These are phyloP conservation scores for Podosphaera xanthii DNA, from an alignment of 2,329 filamentous ascomycete species.

Conservation along the genomic window DNA sequence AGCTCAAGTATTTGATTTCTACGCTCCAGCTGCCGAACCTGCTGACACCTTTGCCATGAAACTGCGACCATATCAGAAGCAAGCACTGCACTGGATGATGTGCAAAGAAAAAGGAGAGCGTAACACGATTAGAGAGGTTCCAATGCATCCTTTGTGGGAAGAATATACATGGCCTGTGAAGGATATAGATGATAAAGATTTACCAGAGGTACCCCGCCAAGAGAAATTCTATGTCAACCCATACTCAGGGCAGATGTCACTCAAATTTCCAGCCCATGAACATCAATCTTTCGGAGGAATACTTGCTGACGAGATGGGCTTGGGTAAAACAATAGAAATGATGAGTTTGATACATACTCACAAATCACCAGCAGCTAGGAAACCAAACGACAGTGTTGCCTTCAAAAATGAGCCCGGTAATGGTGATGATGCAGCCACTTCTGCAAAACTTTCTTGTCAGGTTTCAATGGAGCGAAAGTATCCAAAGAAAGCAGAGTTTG, in stretches of 20 bases:
- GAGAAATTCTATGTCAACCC: constrained; percentile 82
- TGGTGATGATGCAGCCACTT: constrained; percentile 11
- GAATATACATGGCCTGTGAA: constrained; percentile 77
- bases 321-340: constrained; percentile 98
- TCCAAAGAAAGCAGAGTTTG: constrained; percentile 34
- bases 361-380: constrained; percentile 30
- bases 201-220: constrained; percentile 42
- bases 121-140: constrained; percentile 41
- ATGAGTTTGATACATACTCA: constrained; percentile 79
- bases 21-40: constrained; percentile 69
- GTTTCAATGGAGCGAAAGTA: constrained; percentile 38
- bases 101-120: constrained; percentile 69
- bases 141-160: constrained; percentile 96
- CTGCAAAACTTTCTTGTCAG: background rate
- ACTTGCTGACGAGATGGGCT: constrained; percentile 87
- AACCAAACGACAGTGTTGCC: constrained; percentile 13
- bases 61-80: constrained; percentile 81
- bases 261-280: constrained; percentile 81
- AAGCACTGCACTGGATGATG: constrained; percentile 92
- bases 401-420: constrained; percentile 24
- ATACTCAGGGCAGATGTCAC: constrained; percentile 79
- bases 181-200: constrained; percentile 61
- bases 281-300: constrained; percentile 88
- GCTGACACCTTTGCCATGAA: constrained; percentile 61
- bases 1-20: constrained; percentile 89